Percentiles rank a stretch among this genome's conserved stretches.
These are phyloP conservation scores for Thalassia testudinum DNA, from an alignment of 116 monocot genomes.

Conservation along the genomic window DNA sequence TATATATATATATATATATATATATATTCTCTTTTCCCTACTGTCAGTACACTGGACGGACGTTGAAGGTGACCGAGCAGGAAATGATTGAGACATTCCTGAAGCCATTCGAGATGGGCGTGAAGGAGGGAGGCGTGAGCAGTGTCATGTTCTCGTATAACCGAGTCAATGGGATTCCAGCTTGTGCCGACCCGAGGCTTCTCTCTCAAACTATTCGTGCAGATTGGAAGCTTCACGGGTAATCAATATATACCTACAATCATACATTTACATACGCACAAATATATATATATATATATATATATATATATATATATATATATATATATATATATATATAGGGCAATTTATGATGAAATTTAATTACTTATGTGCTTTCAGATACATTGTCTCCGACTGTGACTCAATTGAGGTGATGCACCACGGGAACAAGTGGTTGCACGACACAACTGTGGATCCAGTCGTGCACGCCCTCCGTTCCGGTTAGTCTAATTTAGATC, in stretches of 20 bases:
- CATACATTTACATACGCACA: neutral
- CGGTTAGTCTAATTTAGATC: constrained; percentile 11
- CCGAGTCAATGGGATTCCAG: constrained; percentile 36
- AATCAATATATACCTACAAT: neutral
- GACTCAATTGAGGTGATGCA: constrained; percentile 5
- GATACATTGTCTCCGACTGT: constrained; percentile 31
- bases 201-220: constrained; percentile 22
- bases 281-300: too few relatives aligned
- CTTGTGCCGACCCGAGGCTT: constrained; percentile 24
- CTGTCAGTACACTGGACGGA: too few relatives aligned
- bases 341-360: too few relatives aligned
- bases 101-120: constrained; percentile 36
- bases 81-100: constrained; percentile 42
- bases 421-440: constrained; percentile 12
- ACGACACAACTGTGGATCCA: constrained; percentile 15
- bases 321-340: too few relatives aligned
- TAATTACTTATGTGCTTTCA: neutral
- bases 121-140: constrained; percentile 28
- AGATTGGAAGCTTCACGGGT: constrained; percentile 48
- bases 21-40: too few relatives aligned
- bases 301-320: too few relatives aligned
- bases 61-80: constrained; percentile 29
- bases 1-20: too few relatives aligned
- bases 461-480: constrained; percentile 20
- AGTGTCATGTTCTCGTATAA: constrained; percentile 57